Evolutionary conservation across 1,284 basidiomycete genomes (phyloP), one percentile per base, ranked within the genome.

Genomic region (Ceratobasidium sp.): DNA sequence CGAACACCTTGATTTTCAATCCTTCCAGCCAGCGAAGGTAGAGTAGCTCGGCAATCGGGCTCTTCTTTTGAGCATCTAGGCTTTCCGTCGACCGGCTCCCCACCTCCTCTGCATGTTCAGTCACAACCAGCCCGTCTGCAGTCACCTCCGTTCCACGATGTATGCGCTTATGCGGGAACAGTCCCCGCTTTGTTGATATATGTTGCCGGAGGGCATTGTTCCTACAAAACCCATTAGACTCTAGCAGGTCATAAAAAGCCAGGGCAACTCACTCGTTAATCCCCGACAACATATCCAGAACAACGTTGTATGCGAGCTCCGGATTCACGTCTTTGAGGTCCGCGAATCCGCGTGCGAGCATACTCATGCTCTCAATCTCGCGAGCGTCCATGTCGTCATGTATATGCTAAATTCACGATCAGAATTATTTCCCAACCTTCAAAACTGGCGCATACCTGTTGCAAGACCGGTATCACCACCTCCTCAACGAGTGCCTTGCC

Each of bases 1-100:
- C 93, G 94, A 70, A 70, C 3, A 70, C 67, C 79, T 94, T 94
- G 77, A 94, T 83, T 81, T 88, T 90, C 69, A 97, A 81, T 1
- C 94, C 95, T 78, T 98, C 94, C 30, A 98, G 83, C 96, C 96
- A 98, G 59, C 96, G 87, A 84, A 96, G 91, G 79, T 98, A 98
- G 33, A 98, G 83, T 75, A 98, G 84, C 79, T 98, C 95, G 21
- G 95, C 91, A 48, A 98, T 95, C 1, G 95, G 95, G 75, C 83
- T 84, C 59, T 83, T 77, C 38, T 80, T 76, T 38, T 70, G 72
- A 23, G 61, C 75, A 44, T 75, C 59, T 25, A 77, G 38, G 80
- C 77, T 18, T 78, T 78, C 6, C 81, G 78, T 21, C 78, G 72
- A 18, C 78, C 77, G 12, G 72, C 72, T 33, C 1, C 58, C 69